These are phyloP conservation scores for Chrysoporthe deuterocubensis DNA, from an alignment of 2,329 filamentous ascomycete species.

Conservation along the genomic window DNA sequence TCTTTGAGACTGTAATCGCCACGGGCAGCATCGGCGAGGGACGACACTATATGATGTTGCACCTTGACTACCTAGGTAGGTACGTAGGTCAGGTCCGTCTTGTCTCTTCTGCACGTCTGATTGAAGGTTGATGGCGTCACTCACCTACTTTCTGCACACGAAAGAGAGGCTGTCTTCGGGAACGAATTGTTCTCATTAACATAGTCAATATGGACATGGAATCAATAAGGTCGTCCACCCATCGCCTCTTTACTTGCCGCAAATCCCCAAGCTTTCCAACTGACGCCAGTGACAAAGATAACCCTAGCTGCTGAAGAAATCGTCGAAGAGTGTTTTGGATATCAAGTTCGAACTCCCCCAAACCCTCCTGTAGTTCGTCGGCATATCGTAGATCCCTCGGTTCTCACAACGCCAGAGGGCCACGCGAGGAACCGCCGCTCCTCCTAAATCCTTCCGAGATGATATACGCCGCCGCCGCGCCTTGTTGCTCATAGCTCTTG, in stretches of 20 bases:
- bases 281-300: not conserved
- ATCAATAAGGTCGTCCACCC: not conserved
- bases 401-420: not conserved
- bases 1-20: slow-evolving; percentile 62
- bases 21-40: not conserved
- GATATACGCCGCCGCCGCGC: too few species aligned
- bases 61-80: not conserved
- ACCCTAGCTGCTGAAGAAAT: not conserved
- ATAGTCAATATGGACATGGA: not conserved
- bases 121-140: not conserved
- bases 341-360: not conserved
- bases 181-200: not conserved
- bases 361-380: not conserved
- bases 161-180: too few species aligned
- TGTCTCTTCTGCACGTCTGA: slow-evolving; percentile 1
- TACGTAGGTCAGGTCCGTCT: not conserved
- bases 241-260: not conserved
- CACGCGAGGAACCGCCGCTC: not conserved
- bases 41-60: not conserved
- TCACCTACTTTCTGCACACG: not conserved
- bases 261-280: not conserved
- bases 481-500: not conserved
- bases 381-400: not conserved
- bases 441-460: not conserved
- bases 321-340: not conserved